These are phyloP conservation scores for Pyricularia sp. DNA, from an alignment of 2,329 filamentous ascomycete genomes.

Conservation along the genomic window DNA sequence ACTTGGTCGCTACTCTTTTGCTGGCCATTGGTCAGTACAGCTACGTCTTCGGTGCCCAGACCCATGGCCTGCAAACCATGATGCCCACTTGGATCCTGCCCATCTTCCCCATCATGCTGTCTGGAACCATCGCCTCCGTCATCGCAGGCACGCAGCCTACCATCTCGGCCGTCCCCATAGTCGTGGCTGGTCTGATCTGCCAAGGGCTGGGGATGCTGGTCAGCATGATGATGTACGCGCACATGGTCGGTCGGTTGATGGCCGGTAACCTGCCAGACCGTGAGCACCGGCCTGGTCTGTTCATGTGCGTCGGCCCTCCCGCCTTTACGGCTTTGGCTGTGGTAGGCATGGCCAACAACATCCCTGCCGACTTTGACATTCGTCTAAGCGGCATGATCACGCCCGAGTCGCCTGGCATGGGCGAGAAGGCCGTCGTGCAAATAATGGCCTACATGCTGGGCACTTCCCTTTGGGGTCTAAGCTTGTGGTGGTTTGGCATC, in stretches of 20 bases:
- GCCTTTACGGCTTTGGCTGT: slow-evolving; percentile 30
- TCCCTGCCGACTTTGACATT: slow-evolving; percentile 19
- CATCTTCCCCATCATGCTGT: slow-evolving; percentile 54
- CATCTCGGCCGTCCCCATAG: slow-evolving; percentile 38
- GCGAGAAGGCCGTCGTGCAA: slow-evolving; percentile 13
- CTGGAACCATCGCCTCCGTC: slow-evolving; percentile 47
- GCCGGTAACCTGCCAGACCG: slow-evolving; percentile 40
- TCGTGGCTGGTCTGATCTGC: slow-evolving; percentile 47
- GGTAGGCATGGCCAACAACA: slow-evolving; percentile 21
- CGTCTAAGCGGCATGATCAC: not conserved
- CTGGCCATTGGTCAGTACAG: slow-evolving; percentile 48
- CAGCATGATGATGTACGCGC: slow-evolving; percentile 47
- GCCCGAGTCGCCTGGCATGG: not conserved
- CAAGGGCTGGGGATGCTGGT: slow-evolving; percentile 53
- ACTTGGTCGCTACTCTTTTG: slow-evolving; percentile 41
- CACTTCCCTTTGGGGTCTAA: slow-evolving; percentile 50
- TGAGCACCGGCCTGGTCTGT: slow-evolving; percentile 47
- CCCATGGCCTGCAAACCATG: slow-evolving; percentile 36
- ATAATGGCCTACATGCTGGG: slow-evolving; percentile 7
- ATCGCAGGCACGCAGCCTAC: slow-evolving; percentile 39
- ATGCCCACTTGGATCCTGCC: slow-evolving; percentile 55
- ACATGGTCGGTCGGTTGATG: slow-evolving; percentile 34
- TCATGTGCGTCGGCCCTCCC: slow-evolving; percentile 54
- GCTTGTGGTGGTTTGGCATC: slow-evolving; percentile 40
- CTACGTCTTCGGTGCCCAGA: slow-evolving; percentile 39